Evolutionary conservation across 1,284 basidiomycete species (phyloP), one percentile per base, ranked within the genome.

Genomic region (Marasmius sp.): DNA sequence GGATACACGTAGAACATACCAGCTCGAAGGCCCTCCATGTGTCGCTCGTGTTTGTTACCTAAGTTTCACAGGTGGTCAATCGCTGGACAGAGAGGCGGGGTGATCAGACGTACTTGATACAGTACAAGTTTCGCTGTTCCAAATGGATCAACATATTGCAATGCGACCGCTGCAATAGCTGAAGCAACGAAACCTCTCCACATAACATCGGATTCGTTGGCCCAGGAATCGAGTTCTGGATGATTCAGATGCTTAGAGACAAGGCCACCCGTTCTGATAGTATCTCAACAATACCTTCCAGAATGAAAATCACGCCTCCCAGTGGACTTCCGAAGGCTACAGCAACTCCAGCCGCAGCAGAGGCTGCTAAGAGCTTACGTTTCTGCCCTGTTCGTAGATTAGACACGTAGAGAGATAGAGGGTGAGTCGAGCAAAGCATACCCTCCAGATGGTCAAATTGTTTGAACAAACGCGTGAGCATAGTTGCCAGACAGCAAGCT

Each of bases 141-240:
- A 71, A 91, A 91, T 1, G 89, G 89, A 69, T 91, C 85, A 48
- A 90, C 80, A 73, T 87, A 91, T 72, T 91, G 88, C 50, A 91
- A 70, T 8, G 87, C 79, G 20, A 90, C 84, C 3, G 89, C 88
- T 2, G 89, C 89, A 61, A 91, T 81, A 48, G 85, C 87, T 27
- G 88, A 89, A 2, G 87, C 88, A 10, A 91, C 89, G 69, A 91
- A 91, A 20, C 86, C 88, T 60, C 86, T 81, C 89, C 88, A 91
- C 79, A 91, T 85, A 36, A 91, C 86, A 59, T 90, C 86, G 16
- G 82, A 82, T 68, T 89, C 87, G 66, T 85, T 85, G 9, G 85
- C 82, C 69, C 89, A 89, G 0, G 86, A 82, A 66, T 89, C 87
- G 12, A 91, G 76, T 70, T 91, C 88, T 85, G 63, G 22, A 50